Evolutionary conservation across 2,329 filamentous ascomycete species (phyloP).

Genomic region (Daldinia sp.): DNA sequence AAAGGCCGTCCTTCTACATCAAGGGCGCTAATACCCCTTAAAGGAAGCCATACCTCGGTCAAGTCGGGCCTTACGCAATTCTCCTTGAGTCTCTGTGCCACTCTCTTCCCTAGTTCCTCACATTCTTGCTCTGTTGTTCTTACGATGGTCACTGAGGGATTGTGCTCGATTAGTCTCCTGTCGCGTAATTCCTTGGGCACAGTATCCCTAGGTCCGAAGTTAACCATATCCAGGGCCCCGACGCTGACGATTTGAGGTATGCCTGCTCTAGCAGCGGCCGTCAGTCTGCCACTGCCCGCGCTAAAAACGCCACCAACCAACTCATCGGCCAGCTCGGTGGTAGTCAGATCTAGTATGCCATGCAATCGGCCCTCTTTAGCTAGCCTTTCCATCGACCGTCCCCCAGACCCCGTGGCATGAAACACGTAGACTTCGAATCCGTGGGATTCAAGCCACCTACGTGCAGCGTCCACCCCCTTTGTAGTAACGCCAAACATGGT

Average conservation of each 20-base stretch:
- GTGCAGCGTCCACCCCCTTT: slow-evolving; percentile 69
- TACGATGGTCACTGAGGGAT: slow-evolving; percentile 74
- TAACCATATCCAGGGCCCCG: slow-evolving; percentile 65
- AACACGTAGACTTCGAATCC: slow-evolving; percentile 73
- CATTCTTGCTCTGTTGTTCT: slow-evolving; percentile 71
- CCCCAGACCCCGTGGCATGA: slow-evolving; percentile 77
- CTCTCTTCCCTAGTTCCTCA: slow-evolving; percentile 64
- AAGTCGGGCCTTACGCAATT: slow-evolving; percentile 55
- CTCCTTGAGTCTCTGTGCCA: slow-evolving; percentile 64
- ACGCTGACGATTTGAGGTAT: slow-evolving; percentile 67
- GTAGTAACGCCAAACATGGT: slow-evolving; percentile 84
- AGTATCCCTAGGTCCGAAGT: slow-evolving; percentile 47
- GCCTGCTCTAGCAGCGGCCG: slow-evolving; percentile 66
- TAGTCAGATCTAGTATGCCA: slow-evolving; percentile 77
- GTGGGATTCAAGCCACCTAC: slow-evolving; percentile 61
- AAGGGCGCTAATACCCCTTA: slow-evolving; percentile 71
- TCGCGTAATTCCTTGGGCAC: slow-evolving; percentile 64
- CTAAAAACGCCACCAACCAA: slow-evolving; percentile 72
- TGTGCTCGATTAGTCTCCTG: slow-evolving; percentile 72
- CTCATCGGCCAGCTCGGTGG: slow-evolving; percentile 75
- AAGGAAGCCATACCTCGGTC: slow-evolving; percentile 70
- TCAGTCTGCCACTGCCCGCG: slow-evolving; percentile 68
- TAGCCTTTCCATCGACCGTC: slow-evolving; percentile 75
- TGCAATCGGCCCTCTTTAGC: slow-evolving; percentile 69
- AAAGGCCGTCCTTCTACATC: slow-evolving; percentile 66